Conservation (phyloP, 371 early-diverging fungal species). For the Entomophthora muscae region DNA sequence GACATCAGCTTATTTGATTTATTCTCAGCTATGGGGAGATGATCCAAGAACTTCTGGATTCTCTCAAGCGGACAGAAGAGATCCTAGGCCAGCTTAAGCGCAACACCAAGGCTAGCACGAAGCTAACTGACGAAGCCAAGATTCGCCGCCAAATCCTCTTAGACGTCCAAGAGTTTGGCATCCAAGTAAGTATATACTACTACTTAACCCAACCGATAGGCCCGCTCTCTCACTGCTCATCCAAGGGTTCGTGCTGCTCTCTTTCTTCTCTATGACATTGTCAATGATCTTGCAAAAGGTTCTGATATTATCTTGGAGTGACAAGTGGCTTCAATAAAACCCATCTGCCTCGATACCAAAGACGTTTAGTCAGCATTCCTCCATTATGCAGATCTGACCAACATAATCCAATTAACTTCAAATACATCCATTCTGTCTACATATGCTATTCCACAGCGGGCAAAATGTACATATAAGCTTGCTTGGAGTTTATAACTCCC, state of each 20-base stretch:
- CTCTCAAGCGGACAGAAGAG: background rate
- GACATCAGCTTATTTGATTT: background rate
- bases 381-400: no score
- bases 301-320: background rate
- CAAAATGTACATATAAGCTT: no score
- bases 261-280: background rate
- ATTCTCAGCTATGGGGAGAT: background rate
- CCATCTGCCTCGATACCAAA: no score
- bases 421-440: no score
- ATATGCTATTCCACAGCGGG: no score
- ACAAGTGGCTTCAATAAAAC: no score
- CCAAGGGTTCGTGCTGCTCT: background rate
- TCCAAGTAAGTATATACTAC: background rate
- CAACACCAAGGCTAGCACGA: background rate
- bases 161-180: background rate
- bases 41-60: background rate
- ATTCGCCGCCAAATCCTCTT: background rate
- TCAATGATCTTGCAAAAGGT: background rate
- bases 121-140: background rate
- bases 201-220: background rate
- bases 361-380: no score
- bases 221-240: background rate
- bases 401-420: no score
- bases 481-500: no score
- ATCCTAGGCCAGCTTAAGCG: background rate